phyloP scores from a whole-genome alignment of 306 rosid species.

The Fragaria nilgerrensis region DNA sequence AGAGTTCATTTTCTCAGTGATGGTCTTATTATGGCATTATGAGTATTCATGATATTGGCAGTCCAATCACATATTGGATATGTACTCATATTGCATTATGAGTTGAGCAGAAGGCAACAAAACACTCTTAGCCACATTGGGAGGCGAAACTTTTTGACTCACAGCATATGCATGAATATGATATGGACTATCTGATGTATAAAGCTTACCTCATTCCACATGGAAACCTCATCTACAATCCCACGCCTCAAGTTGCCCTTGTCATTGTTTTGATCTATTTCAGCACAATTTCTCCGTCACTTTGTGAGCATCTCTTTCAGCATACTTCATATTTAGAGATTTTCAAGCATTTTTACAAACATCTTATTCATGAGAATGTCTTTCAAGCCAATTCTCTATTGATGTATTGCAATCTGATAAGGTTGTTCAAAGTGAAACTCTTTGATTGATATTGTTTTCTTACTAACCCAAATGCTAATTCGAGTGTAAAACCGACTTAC shows the following conservation, averaged over 20 bases:
- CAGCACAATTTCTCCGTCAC: too few relatives aligned
- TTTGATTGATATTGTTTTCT: background rate
- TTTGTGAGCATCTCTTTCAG: background rate
- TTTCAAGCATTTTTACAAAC: background rate
- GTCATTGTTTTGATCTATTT: background rate
- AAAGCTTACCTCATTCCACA: conserved; percentile 12
- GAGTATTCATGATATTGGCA: background rate
- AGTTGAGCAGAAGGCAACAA: background rate
- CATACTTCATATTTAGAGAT: background rate
- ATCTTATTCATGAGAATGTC: background rate
- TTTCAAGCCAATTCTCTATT: background rate
- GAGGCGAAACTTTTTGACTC: background rate
- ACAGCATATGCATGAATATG: background rate
- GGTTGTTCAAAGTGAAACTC: background rate
- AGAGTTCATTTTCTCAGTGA: background rate
- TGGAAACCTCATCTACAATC: conserved; percentile 21
- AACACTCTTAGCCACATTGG: background rate
- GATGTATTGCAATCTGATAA: background rate
- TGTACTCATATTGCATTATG: background rate
- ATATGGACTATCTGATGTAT: conserved; percentile 8
- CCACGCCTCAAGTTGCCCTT: background rate
- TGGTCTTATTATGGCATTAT: background rate
- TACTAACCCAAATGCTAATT: background rate
- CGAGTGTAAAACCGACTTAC: background rate
- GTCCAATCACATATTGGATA: background rate